Conservation (phyloP, 75 land plant genomes). For the Sequoia sempervirens region DNA sequence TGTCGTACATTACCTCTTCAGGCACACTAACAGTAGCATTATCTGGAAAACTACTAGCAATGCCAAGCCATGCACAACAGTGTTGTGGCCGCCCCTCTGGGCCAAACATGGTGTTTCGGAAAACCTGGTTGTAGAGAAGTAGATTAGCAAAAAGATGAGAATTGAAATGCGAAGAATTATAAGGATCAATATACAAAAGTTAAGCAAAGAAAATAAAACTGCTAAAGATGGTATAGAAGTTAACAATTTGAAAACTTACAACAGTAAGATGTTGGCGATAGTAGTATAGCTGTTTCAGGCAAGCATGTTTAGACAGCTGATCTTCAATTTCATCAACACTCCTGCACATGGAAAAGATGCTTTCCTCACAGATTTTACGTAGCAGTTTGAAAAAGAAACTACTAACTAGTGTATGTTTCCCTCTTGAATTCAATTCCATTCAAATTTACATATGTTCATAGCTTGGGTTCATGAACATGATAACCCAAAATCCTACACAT, state of each 20-base stretch:
- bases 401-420: neutral
- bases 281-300: conserved; percentile 81
- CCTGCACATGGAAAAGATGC: conserved; percentile 34
- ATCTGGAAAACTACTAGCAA: conserved; percentile 94
- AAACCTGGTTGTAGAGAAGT: conserved; percentile 48
- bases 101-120: conserved; percentile 99
- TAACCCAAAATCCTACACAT: neutral
- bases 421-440: neutral
- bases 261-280: conserved; percentile 92
- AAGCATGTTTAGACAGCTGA: conserved; percentile 79
- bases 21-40: conserved; percentile 85
- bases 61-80: conserved; percentile 98
- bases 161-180: neutral
- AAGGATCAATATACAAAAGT: neutral
- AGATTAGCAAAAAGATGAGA: neutral
- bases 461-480: neutral
- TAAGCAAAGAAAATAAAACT: neutral
- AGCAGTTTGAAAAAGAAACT: neutral
- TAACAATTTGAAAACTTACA: conserved; percentile 37
- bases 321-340: conserved; percentile 93
- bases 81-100: conserved; percentile 99
- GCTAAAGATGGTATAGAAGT: neutral
- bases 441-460: neutral
- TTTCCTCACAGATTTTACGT: neutral
- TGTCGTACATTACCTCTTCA: conserved; percentile 65